Evolutionary conservation across 352 stramenopile genomes (phyloP), one percentile per base, ranked within the genome.

Genomic region (Phytophthora tentaculata): DNA sequence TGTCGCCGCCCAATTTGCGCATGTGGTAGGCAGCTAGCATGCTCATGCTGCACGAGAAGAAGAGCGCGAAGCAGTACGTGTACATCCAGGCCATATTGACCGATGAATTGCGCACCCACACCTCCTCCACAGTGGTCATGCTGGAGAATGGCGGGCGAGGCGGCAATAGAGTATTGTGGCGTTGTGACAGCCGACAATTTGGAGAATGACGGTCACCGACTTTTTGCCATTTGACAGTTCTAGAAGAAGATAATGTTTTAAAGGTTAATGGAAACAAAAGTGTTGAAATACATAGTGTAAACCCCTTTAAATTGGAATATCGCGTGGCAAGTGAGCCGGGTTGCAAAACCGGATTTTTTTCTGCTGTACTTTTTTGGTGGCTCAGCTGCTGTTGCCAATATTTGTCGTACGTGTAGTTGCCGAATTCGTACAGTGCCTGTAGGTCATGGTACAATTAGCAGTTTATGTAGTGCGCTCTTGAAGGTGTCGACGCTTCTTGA

Each of bases 1-100:
- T 62, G 76, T 91, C 83, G 19, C 83, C 83, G 62, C 80, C 78
- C 41, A 91, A 67, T 53, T 79, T 74, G 58, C 80, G 83, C 73
- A 91, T 86, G 68, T 89, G 79, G 68, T 86, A 87, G 44, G 62
- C 78, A 9, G 82, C 82, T 39, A 90, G 28, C 69, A 86, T 67
- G 35, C 76, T 85, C 60, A 80, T 69, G 53, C 74, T 47, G 56
- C 78, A 90, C 50, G 80, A 89, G 43, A 90, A 66, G 53, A 84
- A 88, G 39, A 90, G 72, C 29, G 67, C 70, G 26, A 67, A 43
- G 23, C 69, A 75, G 74, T 90, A 90, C n/a, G 81, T 77, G 73
- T 84, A 89, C 68, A 89, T 81, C 82, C 82, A 90, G 19, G 64
- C 74, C 61, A 84, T 62, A 60, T 88, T 81, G 12, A 75, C 66